A percentile compares a stretch with the other conserved stretches of the same genome.
Conservation (phyloP, 2,329 filamentous ascomycete genomes). For the Zarea fungicola region DNA sequence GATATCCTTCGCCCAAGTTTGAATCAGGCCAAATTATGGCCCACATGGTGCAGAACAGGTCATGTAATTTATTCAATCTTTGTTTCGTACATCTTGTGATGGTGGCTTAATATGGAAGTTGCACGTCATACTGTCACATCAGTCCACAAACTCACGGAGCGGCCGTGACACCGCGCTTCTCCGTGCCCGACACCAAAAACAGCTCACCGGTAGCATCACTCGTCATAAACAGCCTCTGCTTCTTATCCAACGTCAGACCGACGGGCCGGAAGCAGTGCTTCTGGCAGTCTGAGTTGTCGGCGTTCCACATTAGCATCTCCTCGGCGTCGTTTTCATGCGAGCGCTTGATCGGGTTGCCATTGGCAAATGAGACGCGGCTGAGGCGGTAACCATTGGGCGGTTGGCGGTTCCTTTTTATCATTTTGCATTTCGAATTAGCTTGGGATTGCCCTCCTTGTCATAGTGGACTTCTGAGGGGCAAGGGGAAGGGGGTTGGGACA, state of each 20-base stretch:
- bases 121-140: neutral
- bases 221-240: slow-evolving; percentile 47
- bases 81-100: too few relatives aligned
- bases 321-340: slow-evolving; percentile 36
- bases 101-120: too few relatives aligned
- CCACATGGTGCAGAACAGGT: too few relatives aligned
- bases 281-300: slow-evolving; percentile 36
- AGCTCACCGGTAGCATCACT: slow-evolving; percentile 52
- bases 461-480: too few relatives aligned
- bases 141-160: too few relatives aligned
- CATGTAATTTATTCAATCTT: too few relatives aligned
- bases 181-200: slow-evolving; percentile 34
- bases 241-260: slow-evolving; percentile 34
- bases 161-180: slow-evolving; percentile 1
- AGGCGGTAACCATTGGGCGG: slow-evolving; percentile 34
- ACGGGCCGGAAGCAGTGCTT: slow-evolving; percentile 47
- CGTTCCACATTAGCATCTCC: slow-evolving; percentile 45
- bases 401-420: slow-evolving; percentile 24
- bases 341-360: slow-evolving; percentile 29
- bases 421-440: neutral
- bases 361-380: slow-evolving; percentile 29
- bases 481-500: neutral
- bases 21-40: too few relatives aligned
- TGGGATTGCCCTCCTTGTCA: too few relatives aligned
- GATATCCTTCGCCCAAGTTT: too few relatives aligned